Base-by-base conservation (phyloP, 495 filamentous ascomycete species). In the Polyplosphaeria fusca region DNA sequence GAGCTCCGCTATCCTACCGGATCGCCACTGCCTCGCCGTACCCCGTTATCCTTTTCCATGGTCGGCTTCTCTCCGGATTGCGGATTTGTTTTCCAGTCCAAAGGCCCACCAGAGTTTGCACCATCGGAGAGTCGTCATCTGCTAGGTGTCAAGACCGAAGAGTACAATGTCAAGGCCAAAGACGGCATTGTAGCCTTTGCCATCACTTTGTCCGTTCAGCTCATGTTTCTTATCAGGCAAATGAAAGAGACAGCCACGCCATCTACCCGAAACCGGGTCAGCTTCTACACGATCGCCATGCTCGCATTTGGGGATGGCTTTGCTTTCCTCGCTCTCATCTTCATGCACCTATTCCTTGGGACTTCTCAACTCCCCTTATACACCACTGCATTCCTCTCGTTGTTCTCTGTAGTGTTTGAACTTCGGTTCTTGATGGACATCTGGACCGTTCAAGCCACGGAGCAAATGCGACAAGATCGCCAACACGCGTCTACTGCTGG, bases 21-120 rank as follows among this genome's bases (percentile, higher is more conserved):
- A 1, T 85, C 84, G n/a, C 83, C 86, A 3, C 76, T 86, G 41
- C 82, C 82, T 13, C 63, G 70, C 7, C 76, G 83, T 23, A 89
- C 93, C 14, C 74, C 77, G 4, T 79, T 96, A 26, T 77, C 79
- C 47, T 89, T 96, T 81, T 93, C 89, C 9, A 84, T 88, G 42
- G 77, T 94, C 0, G 78, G 93, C 14, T 98, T 91, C 71, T 96
- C 92, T 18, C 93, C 93, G 16, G 92, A 96, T 67, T 98, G 93
- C 68, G 88, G 86, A 7, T 92, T 89, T 64, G 82, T 94, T 28
- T 80, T 98, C n/a, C 86, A 93, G 66, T 89, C 87, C 4, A 91
- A 93, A 69, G 87, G 88, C 0, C 82, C 87, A 2, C 89, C 90
- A 4, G 78, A 85, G 16, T 89, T 79, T 58, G 69, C 83, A 5